Percentiles rank a stretch among this genome's conserved stretches.
phyloP scores from a whole-genome alignment of 2,329 filamentous ascomycete species.

The Westerdykella sp. region DNA sequence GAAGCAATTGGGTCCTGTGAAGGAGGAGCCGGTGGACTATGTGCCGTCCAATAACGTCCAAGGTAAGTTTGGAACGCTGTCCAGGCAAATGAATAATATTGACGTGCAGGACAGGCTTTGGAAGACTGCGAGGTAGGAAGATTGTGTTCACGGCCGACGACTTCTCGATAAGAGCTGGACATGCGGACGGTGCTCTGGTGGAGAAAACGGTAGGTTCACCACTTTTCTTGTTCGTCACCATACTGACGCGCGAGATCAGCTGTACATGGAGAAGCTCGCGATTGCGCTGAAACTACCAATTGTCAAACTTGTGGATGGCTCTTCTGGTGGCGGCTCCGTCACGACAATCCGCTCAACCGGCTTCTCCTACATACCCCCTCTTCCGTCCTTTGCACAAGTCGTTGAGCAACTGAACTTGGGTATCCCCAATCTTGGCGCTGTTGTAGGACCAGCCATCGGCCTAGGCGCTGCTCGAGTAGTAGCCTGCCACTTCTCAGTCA shows the following conservation, averaged over 20 bases:
- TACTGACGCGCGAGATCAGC: slow-evolving; percentile 18
- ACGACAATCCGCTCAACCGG: slow-evolving; percentile 52
- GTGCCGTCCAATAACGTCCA: slow-evolving; percentile 59
- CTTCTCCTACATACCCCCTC: slow-evolving; percentile 55
- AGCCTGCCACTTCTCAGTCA: slow-evolving; percentile 59
- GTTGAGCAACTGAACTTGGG: slow-evolving; percentile 56
- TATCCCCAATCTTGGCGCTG: slow-evolving; percentile 59
- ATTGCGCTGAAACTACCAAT: slow-evolving; percentile 54
- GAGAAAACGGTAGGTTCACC: slow-evolving; percentile 45
- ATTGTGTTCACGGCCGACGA: slow-evolving; percentile 60
- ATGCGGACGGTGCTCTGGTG: slow-evolving; percentile 56
- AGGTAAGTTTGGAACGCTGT: slow-evolving; percentile 22
- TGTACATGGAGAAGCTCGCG: slow-evolving; percentile 58
- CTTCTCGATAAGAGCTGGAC: slow-evolving; percentile 57
- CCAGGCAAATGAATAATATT: neutral
- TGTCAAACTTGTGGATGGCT: slow-evolving; percentile 59
- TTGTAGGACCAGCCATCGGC: slow-evolving; percentile 58
- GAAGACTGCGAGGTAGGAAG: slow-evolving; percentile 47
- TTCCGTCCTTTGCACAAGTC: slow-evolving; percentile 49
- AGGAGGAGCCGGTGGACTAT: slow-evolving; percentile 47
- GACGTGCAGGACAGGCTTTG: slow-evolving; percentile 35
- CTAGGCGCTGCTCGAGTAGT: slow-evolving; percentile 57
- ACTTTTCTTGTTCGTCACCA: neutral
- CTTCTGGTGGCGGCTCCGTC: slow-evolving; percentile 56
- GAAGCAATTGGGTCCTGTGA: slow-evolving; percentile 43